Evolutionary conservation across 768 basidiomycete genomes (phyloP).

Genomic region (Rhizopogon salebrosus): DNA sequence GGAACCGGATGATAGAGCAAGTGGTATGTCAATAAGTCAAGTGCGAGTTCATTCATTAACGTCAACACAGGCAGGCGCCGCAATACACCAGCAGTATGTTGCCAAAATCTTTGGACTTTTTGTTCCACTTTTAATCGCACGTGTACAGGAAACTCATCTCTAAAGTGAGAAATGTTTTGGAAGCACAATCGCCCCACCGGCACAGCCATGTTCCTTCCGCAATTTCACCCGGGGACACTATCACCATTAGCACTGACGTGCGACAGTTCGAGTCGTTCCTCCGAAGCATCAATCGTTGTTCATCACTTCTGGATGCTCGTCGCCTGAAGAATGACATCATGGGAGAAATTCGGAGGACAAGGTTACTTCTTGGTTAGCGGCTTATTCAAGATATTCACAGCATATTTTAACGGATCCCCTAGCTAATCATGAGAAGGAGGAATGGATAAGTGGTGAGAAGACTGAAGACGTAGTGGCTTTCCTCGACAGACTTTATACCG

Average conservation of each 20-base stretch:
- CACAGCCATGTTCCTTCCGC: slow-evolving; percentile 37
- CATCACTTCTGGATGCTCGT: slow-evolving; percentile 83
- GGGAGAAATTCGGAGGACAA: slow-evolving; percentile 83
- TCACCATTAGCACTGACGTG: slow-evolving; percentile 75
- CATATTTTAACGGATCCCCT: slow-evolving; percentile 1
- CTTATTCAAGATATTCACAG: neutral
- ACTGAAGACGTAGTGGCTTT: slow-evolving; percentile 85
- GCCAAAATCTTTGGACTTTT: neutral
- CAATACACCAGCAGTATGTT: slow-evolving; percentile 60
- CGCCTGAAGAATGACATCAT: slow-evolving; percentile 89
- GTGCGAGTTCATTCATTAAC: neutral
- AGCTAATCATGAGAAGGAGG: slow-evolving; percentile 86
- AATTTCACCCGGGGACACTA: slow-evolving; percentile 53
- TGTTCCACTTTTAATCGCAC: slow-evolving; percentile 2
- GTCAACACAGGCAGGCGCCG: slow-evolving; percentile 49
- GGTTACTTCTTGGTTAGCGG: slow-evolving; percentile 65
- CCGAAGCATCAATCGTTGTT: slow-evolving; percentile 74
- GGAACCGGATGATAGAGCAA: slow-evolving; percentile 91
- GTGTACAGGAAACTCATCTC: slow-evolving; percentile 69
- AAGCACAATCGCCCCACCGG: slow-evolving; percentile 67
- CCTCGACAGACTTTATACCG: slow-evolving; percentile 82
- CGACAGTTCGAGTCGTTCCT: slow-evolving; percentile 91
- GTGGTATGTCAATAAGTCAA: slow-evolving; percentile 52
- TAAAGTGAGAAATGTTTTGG: slow-evolving; percentile 79
- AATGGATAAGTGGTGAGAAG: slow-evolving; percentile 83